Base-by-base conservation (phyloP, 768 basidiomycete genomes). In the Amanita thiersii region DNA sequence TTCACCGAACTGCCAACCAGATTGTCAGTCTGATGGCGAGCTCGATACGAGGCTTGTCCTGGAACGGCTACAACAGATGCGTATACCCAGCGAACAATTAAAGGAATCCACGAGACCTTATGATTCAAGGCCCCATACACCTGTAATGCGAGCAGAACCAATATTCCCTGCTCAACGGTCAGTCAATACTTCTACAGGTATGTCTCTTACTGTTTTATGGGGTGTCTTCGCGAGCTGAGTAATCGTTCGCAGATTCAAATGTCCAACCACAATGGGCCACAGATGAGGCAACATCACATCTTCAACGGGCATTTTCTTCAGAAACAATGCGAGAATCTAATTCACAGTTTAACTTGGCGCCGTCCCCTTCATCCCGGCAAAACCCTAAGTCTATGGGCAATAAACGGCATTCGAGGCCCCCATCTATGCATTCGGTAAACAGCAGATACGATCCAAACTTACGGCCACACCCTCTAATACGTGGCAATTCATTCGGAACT, bases 381-480 rank as follows among this genome's bases (percentile, higher is more conserved):
- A 60, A 59, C 29, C 56, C 59, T 43, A 69, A 58, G 35, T 46
- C 55, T 17, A 47, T 57, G 14, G 43, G 57, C 44, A 73, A 65
- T 44, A 74, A 66, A 29, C 56, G 63, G 26, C 60, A 66, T 46
- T 72, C 77, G 4, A 75, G 83, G 12, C 79, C 82, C 5, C 69
- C 79, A 7, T 85, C 83, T 3, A 73, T 60, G 23, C 75, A 81
- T 52, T 83, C 82, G 11, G 56, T 70, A n/a, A 55, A 61, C 28
- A 62, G 61, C 26, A 55, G 55, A 40, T 33, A 44, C 14, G 62
- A 64, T 19, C 48, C 56, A 36, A 48, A 56, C 34, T 62, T 82
- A 37, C 79, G 81, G 11, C 83, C 82, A 0, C 86, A 87, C 53
- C 86, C 84, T 5, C 69, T 87, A 39, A 86, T 87, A 48, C 79